A percentile compares a stretch with the other conserved stretches of the same genome.
Conservation (phyloP, 2,329 filamentous ascomycete genomes). For the Emmonsiellopsis sp. region DNA sequence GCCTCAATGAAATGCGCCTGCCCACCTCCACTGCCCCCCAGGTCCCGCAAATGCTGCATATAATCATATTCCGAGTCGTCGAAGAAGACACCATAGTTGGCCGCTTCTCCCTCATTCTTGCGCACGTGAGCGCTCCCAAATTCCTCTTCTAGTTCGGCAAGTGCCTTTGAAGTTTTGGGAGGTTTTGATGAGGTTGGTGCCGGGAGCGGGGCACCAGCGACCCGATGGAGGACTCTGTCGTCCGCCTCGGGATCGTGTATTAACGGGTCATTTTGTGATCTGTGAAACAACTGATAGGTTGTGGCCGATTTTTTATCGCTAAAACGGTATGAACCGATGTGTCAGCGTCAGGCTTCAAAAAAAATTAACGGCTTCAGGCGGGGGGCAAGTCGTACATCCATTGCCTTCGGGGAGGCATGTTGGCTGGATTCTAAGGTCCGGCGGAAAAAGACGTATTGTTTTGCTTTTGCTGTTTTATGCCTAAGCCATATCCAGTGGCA, state of each 20-base stretch:
- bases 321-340: background rate
- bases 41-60: conserved; percentile 95
- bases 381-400: conserved; percentile 11
- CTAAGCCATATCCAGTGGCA: background rate
- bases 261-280: conserved; percentile 91
- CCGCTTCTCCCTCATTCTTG: conserved; percentile 90
- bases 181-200: conserved; percentile 20
- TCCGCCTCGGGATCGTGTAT: conserved; percentile 88
- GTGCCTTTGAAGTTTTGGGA: conserved; percentile 51
- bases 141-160: conserved; percentile 67
- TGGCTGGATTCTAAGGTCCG: background rate
- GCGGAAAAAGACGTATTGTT: background rate
- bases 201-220: conserved; percentile 30
- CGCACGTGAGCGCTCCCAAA: conserved; percentile 63
- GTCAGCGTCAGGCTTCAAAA: conserved; percentile 3
- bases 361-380: background rate
- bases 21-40: conserved; percentile 58
- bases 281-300: conserved; percentile 29
- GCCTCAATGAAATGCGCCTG: conserved; percentile 74
- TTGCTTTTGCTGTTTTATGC: background rate
- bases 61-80: conserved; percentile 97
- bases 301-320: conserved; percentile 16
- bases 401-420: conserved; percentile 13
- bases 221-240: conserved; percentile 79
- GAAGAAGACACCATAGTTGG: conserved; percentile 85